Percentiles rank a stretch among this genome's conserved stretches.
These are phyloP conservation scores for Alternaria ventricosa DNA, from an alignment of 2,329 filamentous ascomycete genomes.

Conservation along the genomic window DNA sequence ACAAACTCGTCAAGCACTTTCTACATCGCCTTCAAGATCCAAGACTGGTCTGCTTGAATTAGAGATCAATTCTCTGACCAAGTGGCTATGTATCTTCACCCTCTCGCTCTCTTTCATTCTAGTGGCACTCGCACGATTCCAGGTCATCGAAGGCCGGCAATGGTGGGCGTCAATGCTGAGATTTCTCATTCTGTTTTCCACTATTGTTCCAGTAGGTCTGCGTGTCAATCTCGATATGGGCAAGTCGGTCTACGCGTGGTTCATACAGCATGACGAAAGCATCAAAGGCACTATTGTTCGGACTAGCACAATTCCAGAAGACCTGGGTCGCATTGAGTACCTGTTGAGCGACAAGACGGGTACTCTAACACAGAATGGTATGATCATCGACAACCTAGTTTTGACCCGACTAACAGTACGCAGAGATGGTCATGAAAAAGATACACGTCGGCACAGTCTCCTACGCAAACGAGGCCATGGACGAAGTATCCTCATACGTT, in stretches of 20 bases:
- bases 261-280: constrained; percentile 88
- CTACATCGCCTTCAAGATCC: constrained; percentile 87
- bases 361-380: constrained; percentile 90
- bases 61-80: constrained; percentile 96
- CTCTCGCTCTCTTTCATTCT: constrained; percentile 84
- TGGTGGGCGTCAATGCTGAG: constrained; percentile 99
- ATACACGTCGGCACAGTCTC: constrained; percentile 98
- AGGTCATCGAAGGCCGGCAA: constrained; percentile 65
- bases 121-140: constrained; percentile 85
- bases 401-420: constrained; percentile 25
- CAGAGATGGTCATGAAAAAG: constrained; percentile 97
- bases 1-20: constrained; percentile 91
- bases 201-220: constrained; percentile 95
- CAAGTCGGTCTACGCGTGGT: constrained; percentile 93
- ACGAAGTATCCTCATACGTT: constrained; percentile 88
- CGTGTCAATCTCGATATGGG: constrained; percentile 97
- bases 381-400: constrained; percentile 18
- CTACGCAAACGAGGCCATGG: constrained; percentile 98
- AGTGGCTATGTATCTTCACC: constrained; percentile 91
- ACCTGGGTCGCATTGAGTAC: constrained; percentile 94
- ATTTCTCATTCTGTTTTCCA: constrained; percentile 98
- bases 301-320: constrained; percentile 96
- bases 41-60: constrained; percentile 93
- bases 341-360: constrained; percentile 96
- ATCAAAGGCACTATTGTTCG: constrained; percentile 93